Percentiles rank a stretch among this genome's conserved stretches.
Conservation (phyloP, 2,329 filamentous ascomycete species). For the Calonectria hawksworthii region DNA sequence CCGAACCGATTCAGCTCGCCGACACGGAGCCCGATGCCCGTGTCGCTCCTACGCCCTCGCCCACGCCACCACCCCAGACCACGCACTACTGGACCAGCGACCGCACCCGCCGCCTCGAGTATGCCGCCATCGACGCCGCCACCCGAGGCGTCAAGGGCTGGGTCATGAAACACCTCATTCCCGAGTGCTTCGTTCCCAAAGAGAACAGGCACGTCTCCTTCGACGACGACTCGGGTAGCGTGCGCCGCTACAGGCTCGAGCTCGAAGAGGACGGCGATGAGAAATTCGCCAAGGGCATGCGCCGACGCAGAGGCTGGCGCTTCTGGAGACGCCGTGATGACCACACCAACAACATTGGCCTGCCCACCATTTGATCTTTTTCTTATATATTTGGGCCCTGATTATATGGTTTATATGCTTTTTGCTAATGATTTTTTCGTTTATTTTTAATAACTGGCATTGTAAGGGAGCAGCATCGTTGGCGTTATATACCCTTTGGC, state of each 20-base stretch:
- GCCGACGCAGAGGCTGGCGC: conserved; percentile 46
- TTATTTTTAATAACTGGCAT: conserved; percentile 35
- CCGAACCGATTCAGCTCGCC: conserved; percentile 54
- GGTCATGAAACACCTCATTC: conserved; percentile 69
- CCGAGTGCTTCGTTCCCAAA: conserved; percentile 71
- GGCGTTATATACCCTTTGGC: conserved; percentile 55
- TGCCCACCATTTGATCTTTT: conserved; percentile 20
- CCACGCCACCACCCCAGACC: conserved; percentile 67
- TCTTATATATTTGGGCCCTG: not conserved
- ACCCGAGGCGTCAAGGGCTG: conserved; percentile 72
- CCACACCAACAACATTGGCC: conserved; percentile 21
- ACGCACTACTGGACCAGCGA: conserved; percentile 79
- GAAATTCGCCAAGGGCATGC: conserved; percentile 32
- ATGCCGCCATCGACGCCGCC: conserved; percentile 76
- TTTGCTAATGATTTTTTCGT: conserved; percentile 23
- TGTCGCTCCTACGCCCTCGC: conserved; percentile 42
- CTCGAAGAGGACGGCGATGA: conserved; percentile 61
- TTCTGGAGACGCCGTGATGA: conserved; percentile 48
- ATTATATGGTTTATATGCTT: conserved; percentile 16
- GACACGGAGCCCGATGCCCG: conserved; percentile 35
- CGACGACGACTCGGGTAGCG: conserved; percentile 74
- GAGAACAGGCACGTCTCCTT: conserved; percentile 66
- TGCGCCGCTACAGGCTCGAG: conserved; percentile 72
- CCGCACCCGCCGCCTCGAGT: conserved; percentile 72
- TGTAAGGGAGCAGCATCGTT: conserved; percentile 48